A percentile compares a stretch with the other conserved stretches of the same genome.
These are phyloP conservation scores for Stemphylium beticola DNA, from an alignment of 2,329 filamentous ascomycete genomes.

Conservation along the genomic window DNA sequence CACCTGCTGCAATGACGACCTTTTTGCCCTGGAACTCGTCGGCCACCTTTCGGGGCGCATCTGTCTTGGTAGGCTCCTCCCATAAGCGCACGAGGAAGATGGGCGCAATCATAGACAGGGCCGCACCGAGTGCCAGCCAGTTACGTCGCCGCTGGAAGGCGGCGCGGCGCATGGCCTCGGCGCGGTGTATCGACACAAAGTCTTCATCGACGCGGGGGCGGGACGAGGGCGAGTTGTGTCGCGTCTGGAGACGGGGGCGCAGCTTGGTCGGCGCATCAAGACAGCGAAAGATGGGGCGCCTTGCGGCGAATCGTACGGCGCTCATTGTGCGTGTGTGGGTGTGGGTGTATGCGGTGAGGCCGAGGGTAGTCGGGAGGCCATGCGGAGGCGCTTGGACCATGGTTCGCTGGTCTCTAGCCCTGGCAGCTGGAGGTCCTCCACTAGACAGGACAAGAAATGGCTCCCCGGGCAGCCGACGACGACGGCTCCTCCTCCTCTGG, in stretches of 20 bases:
- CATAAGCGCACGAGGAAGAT: conserved; percentile 43
- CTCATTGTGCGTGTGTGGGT: conserved; percentile 33
- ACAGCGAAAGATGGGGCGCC: conserved; percentile 39
- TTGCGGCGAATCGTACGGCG: conserved; percentile 35
- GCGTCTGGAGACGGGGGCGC: conserved; percentile 20
- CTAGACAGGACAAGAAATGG: neutral
- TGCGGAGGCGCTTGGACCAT: conserved; percentile 15
- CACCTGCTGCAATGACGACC: conserved; percentile 66
- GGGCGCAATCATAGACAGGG: conserved; percentile 46
- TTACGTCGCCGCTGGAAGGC: conserved; percentile 36
- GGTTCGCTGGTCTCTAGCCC: neutral
- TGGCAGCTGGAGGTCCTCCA: too few species aligned
- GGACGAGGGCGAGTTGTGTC: conserved; percentile 25
- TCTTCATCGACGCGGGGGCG: conserved; percentile 31
- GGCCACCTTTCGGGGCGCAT: conserved; percentile 39
- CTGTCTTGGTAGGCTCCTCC: conserved; percentile 40
- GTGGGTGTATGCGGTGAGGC: conserved; percentile 14
- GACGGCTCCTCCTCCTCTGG: too few species aligned
- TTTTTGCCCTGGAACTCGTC: conserved; percentile 60
- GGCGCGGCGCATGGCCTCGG: conserved; percentile 38
- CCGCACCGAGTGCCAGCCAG: conserved; percentile 44
- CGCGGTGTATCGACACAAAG: conserved; percentile 43
- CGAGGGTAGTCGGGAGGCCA: neutral
- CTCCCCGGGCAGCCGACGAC: neutral
- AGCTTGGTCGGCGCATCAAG: conserved; percentile 26